Base-by-base conservation (phyloP, 768 basidiomycete species). In the Lentinula edodes region DNA sequence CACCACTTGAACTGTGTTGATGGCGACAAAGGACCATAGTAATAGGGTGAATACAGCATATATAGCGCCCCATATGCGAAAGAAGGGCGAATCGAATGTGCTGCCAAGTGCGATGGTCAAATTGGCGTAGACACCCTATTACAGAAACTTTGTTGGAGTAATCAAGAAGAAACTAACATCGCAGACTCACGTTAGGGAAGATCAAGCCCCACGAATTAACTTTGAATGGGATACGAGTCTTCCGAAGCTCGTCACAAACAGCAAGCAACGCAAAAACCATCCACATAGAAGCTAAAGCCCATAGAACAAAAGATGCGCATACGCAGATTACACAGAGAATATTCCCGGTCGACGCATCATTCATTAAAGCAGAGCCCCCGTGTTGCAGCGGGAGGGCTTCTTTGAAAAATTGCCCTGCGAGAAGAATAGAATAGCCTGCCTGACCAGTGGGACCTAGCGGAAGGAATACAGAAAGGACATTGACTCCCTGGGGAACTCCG, bases 371-470 rank as follows among this genome's bases (percentile, higher is more conserved):
- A 13, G 76, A 76, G 16, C 60, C 60, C 23, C 72, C 74, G 9
- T 71, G 68, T 7, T 68, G 36, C 13, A 62, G 34, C 15, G 78
- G 80, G 5, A 81, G 66, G 1, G 78, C 52, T 1, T 55, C 66
- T 41, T 72, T 70, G 68, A 83, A 76, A 54, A 74, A 78, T 15
- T 81, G 75, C 9, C 86, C 86, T n/a, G 85, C 78, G 6, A 86
- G 66, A 16, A 86, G 72, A 41, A 86, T 68, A 1, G 83, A 76
- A 64, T 79, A 85, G 1, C 85, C 86, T 9, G 85, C 80, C 68
- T 91, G 89, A 23, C 85, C 89, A 58, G 82, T 81, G 0, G 90
- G 88, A 3, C 91, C 91, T 2, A 91, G 71, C 0, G 89, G 88
- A n/a, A 92, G 77, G 70, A 91, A 91, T 4, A 82, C 76, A 5